Percentiles rank a stretch among this genome's conserved stretches.
These are phyloP conservation scores for Boletellus sp. DNA, from an alignment of 1,284 basidiomycete species.

Conservation along the genomic window DNA sequence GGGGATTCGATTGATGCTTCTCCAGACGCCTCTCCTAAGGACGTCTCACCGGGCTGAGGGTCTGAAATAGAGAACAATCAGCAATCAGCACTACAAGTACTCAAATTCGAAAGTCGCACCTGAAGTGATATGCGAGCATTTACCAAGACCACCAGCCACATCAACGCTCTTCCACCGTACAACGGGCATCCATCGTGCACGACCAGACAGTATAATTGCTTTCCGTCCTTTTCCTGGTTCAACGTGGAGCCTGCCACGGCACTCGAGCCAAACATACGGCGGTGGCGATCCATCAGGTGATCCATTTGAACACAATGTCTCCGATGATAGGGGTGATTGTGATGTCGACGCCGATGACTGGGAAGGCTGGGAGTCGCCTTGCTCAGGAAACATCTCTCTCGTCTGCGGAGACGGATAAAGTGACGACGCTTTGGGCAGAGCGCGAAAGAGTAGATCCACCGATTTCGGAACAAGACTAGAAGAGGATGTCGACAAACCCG, in stretches of 20 bases:
- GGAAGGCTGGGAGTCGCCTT: not conserved
- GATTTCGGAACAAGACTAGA: constrained; percentile 31
- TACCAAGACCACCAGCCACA: constrained; percentile 44
- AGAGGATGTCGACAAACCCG: constrained; percentile 7
- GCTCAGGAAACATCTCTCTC: not conserved
- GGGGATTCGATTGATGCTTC: constrained; percentile 12
- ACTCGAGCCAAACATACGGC: constrained; percentile 83
- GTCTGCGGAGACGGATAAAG: not conserved
- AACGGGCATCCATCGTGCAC: constrained; percentile 63
- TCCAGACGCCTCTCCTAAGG: constrained; percentile 3
- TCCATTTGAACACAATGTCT: not conserved
- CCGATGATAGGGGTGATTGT: constrained; percentile 5
- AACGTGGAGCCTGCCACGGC: constrained; percentile 78
- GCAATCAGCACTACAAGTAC: not conserved
- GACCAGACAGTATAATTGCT: constrained; percentile 79
- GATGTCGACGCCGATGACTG: not conserved
- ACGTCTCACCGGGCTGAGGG: constrained; percentile 1
- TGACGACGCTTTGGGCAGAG: constrained; percentile 48
- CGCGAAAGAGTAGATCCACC: constrained; percentile 78
- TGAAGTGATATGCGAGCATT: constrained; percentile 6
- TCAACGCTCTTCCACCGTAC: constrained; percentile 60
- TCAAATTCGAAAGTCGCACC: constrained; percentile 8
- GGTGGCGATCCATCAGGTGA: constrained; percentile 27
- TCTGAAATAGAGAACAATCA: constrained; percentile 5
- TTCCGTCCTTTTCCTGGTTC: constrained; percentile 90